These are phyloP conservation scores for Akebia trifoliata DNA, from an alignment of 164 flowering plant species.

Conservation along the genomic window DNA sequence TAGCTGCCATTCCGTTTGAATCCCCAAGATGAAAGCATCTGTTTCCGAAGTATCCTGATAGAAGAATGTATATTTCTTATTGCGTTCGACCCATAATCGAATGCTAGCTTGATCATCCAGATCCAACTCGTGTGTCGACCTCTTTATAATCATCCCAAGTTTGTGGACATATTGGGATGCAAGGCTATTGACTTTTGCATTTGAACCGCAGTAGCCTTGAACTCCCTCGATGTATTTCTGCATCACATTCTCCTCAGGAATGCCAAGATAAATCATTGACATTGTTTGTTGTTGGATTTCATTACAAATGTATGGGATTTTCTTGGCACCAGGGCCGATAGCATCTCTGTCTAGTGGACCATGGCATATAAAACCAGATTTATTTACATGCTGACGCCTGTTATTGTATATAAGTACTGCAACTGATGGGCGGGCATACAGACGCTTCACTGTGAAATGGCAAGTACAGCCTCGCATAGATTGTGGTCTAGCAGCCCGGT, in stretches of 20 bases:
- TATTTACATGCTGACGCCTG: conserved; percentile 75
- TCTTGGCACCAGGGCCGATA: conserved; percentile 94
- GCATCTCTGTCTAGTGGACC: conserved; percentile 97
- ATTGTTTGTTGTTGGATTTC: conserved; percentile 94
- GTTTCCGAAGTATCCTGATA: conserved; percentile 79
- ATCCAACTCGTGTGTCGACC: conserved; percentile 93
- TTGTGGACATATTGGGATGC: conserved; percentile 93
- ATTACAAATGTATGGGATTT: conserved; percentile 71
- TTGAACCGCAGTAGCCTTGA: conserved; percentile 77
- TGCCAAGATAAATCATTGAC: conserved; percentile 95
- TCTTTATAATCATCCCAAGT: conserved; percentile 80
- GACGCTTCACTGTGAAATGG: conserved; percentile 82
- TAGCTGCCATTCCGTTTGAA: conserved; percentile 98
- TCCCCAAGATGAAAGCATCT: conserved; percentile 78
- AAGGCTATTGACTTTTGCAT: conserved; percentile 58
- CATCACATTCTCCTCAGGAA: conserved; percentile 83
- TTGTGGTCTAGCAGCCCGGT: conserved; percentile 97
- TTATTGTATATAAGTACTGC: conserved; percentile 82
- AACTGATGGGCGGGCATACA: conserved; percentile 82
- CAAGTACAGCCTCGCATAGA: conserved; percentile 97
- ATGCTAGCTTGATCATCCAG: conserved; percentile 93
- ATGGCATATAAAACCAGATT: conserved; percentile 87
- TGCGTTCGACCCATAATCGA: conserved; percentile 82
- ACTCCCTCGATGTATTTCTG: conserved; percentile 95
- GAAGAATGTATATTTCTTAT: conserved; percentile 69